Evolutionary conservation across 2,329 filamentous ascomycete genomes (phyloP), one percentile per base, ranked within the genome.

Genomic region (Penicillium vulpinum): DNA sequence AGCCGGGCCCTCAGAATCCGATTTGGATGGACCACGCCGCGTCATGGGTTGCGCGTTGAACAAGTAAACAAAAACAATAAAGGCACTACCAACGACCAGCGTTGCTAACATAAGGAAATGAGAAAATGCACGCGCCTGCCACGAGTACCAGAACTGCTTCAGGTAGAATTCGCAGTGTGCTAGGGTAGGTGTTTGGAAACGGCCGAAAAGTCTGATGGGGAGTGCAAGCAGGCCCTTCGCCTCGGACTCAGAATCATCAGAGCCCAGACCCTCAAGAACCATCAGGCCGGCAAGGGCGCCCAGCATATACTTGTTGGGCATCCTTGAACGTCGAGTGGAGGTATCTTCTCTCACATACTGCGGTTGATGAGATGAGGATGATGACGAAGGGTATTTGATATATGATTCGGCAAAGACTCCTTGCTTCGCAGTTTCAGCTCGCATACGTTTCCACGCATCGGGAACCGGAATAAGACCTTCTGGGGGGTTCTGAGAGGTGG

Each of bases 231-330:
- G 80, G 3, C 89, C 89, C 44, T 88, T 88, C 48, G 85, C 80
- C 6, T 86, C 80, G 1, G 81, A 81, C 49, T 89, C 86, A 0
- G 68, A 85, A 75, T 74, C 91, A 84, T 64, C 87, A 78, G 70
- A 89, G 84, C 82, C 81, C 54, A 92, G 81, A 1, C 91, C 91
- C 75, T 97, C 92, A 64, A 96, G 77, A 33, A 97, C 83, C 92
- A 97, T 96, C 18, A 97, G 80, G 15, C 91, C 92, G 24, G 92
- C 93, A 57, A 97, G 83, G 18, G 92, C 93, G 40, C 93, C 93
- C 5, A 97, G 87, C 90, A 97, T 94, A 63, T 97, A 82, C 76
- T 95, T 96, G 68, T 83, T 84, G 66, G 78, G 74, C 59, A 86
- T 75, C 63, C 82, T 79, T 35, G 81, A 81, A 41, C 79, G 77